Conservation (phyloP, 192 early-diverging fungal genomes). For the Entophlyctis luteolus region DNA sequence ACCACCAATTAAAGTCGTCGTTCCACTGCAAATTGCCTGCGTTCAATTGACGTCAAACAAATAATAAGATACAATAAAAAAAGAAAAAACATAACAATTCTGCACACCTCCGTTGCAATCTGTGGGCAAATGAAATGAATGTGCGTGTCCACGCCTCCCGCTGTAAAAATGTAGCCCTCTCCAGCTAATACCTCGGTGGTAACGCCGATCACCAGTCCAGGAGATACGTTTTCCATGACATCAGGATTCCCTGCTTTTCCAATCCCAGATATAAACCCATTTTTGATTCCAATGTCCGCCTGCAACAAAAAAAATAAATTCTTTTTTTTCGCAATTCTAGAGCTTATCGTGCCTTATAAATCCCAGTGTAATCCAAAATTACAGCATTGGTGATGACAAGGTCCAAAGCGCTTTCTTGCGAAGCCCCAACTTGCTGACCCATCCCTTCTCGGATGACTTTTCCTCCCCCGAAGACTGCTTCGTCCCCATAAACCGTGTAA, state of each 20-base stretch:
- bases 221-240: conserved; percentile 89
- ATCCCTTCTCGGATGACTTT: conserved; percentile 88
- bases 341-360: conserved; percentile 76
- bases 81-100: conserved; percentile 12
- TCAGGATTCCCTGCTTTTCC: conserved; percentile 96
- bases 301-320: conserved; percentile 14
- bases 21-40: conserved; percentile 46
- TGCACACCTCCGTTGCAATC: conserved; percentile 68
- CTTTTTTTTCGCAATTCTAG: not conserved
- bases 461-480: conserved; percentile 94
- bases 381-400: conserved; percentile 93
- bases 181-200: conserved; percentile 88
- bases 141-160: conserved; percentile 90
- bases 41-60: not conserved
- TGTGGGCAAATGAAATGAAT: conserved; percentile 96
- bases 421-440: conserved; percentile 74
- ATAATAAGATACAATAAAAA: conserved; percentile 6
- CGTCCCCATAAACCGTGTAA: conserved; percentile 87
- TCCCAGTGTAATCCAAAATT: conserved; percentile 88
- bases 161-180: conserved; percentile 88
- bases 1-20: conserved; percentile 83
- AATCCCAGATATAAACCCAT: conserved; percentile 82
- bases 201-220: conserved; percentile 83
- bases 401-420: conserved; percentile 74
- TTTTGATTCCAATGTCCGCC: conserved; percentile 92